Percentiles rank a stretch among this genome's conserved stretches.
These are phyloP conservation scores for Fraxinus baroniana DNA, from an alignment of 305 asterid species.

Conservation along the genomic window DNA sequence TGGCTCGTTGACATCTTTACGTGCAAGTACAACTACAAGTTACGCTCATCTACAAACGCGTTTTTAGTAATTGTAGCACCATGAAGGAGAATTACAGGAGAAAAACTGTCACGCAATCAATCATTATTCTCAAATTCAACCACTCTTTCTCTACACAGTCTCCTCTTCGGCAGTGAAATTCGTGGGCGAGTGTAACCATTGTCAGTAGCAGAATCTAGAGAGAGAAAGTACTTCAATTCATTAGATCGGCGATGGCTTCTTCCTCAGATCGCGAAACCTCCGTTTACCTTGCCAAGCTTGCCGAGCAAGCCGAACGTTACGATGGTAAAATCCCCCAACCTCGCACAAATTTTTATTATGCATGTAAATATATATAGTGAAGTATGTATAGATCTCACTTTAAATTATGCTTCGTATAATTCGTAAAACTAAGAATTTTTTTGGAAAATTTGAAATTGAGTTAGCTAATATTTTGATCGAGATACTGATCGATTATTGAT, in stretches of 20 bases:
- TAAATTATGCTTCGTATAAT: background rate
- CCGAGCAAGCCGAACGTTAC: slow-evolving; percentile 73
- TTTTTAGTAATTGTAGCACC: slow-evolving; percentile 22
- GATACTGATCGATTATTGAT: background rate
- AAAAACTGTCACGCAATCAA: slow-evolving; percentile 25
- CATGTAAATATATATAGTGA: background rate
- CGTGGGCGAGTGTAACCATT: background rate
- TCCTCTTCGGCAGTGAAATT: slow-evolving; percentile 14
- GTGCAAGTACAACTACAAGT: background rate
- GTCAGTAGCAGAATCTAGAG: slow-evolving; percentile 26
- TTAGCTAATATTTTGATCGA: background rate
- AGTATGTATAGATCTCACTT: slow-evolving; percentile 30
- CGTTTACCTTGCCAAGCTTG: slow-evolving; percentile 56
- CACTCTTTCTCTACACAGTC: slow-evolving; percentile 10
- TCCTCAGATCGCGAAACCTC: slow-evolving; percentile 56
- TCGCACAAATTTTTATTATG: background rate
- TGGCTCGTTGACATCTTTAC: no score
- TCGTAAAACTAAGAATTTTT: background rate
- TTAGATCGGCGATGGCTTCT: slow-evolving; percentile 57
- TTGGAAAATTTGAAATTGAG: background rate
- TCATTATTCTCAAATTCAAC: slow-evolving; percentile 27
- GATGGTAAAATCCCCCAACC: slow-evolving; percentile 43
- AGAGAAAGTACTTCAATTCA: slow-evolving; percentile 18
- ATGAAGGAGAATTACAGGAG: slow-evolving; percentile 18
- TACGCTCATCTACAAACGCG: background rate